A percentile compares a stretch with the other conserved stretches of the same genome.
Conservation (phyloP, 2,329 filamentous ascomycete genomes). For the Hypoxylon sp. region DNA sequence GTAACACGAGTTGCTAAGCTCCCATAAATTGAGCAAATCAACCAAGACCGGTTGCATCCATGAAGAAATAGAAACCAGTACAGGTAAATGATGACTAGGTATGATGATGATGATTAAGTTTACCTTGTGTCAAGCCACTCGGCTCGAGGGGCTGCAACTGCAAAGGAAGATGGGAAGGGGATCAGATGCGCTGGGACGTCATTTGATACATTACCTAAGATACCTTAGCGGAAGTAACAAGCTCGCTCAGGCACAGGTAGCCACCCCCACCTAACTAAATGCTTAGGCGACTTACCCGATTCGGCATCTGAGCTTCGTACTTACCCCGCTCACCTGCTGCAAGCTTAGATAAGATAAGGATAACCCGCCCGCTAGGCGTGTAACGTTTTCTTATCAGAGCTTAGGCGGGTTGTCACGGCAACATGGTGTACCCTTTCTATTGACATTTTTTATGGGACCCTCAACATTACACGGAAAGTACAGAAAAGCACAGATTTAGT, state of each 20-base stretch:
- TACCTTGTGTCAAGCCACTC: slow-evolving; percentile 9
- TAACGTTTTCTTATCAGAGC: slow-evolving; percentile 8
- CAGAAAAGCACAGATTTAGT: slow-evolving; percentile 23
- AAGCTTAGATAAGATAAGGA: slow-evolving; percentile 5
- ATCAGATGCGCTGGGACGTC: slow-evolving; percentile 44
- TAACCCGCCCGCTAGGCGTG: background rate
- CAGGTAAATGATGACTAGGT: slow-evolving; percentile 3
- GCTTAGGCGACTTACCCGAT: slow-evolving; percentile 10
- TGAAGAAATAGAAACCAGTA: slow-evolving; percentile 28
- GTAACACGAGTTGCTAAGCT: slow-evolving; percentile 14
- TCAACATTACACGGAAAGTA: slow-evolving; percentile 11
- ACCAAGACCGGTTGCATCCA: slow-evolving; percentile 37
- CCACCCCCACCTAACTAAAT: background rate
- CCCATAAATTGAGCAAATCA: slow-evolving; percentile 26
- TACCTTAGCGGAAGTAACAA: background rate
- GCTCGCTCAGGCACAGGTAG: background rate
- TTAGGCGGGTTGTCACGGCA: slow-evolving; percentile 40
- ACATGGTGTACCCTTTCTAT: slow-evolving; percentile 42
- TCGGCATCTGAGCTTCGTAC: slow-evolving; percentile 13
- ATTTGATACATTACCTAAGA: slow-evolving; percentile 39
- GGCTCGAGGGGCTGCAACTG: background rate
- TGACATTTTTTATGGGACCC: slow-evolving; percentile 41
- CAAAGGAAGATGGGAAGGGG: slow-evolving; percentile 12
- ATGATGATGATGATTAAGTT: slow-evolving; percentile 17
- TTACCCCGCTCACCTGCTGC: background rate